Conservation (phyloP, 192 early-diverging fungal species). For the Diversispora eburnea region DNA sequence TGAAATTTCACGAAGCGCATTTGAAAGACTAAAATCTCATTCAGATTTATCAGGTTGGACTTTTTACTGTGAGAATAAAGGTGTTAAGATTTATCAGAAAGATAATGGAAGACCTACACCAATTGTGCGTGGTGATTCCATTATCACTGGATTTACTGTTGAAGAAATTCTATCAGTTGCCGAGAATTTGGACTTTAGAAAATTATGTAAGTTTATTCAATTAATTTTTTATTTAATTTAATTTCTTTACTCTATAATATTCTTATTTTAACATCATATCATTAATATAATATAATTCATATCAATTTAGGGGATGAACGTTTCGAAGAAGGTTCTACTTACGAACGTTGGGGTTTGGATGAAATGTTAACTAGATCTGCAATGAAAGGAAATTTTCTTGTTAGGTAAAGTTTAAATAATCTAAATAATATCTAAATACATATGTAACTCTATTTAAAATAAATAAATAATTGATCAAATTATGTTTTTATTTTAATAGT, state of each 20-base stretch:
- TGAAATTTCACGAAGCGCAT: constrained; percentile 36
- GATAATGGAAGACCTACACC: constrained; percentile 40
- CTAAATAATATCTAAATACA: background rate
- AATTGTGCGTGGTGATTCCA: constrained; percentile 48
- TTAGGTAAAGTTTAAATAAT: constrained; percentile 32
- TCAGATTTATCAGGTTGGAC: constrained; percentile 47
- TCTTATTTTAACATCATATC: background rate
- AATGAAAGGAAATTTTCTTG: constrained; percentile 35
- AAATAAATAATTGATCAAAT: background rate
- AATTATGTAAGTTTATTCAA: constrained; percentile 17
- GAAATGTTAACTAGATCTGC: constrained; percentile 45
- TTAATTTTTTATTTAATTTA: background rate
- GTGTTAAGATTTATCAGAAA: constrained; percentile 48
- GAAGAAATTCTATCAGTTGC: constrained; percentile 52
- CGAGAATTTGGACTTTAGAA: constrained; percentile 43
- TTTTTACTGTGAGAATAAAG: constrained; percentile 40
- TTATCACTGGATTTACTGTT: constrained; percentile 49
- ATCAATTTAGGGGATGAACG: constrained; percentile 45
- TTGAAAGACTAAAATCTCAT: constrained; percentile 47
- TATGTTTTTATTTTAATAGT: constrained; percentile 31
- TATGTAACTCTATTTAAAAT: background rate
- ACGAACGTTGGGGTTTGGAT: constrained; percentile 49
- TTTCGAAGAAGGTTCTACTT: constrained; percentile 43
- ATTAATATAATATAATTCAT: background rate
- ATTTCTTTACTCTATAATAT: background rate